Evolutionary conservation across 257 asterid species (phyloP), one percentile per base, ranked within the genome.

Genomic region (Solanum gandarillasii): DNA sequence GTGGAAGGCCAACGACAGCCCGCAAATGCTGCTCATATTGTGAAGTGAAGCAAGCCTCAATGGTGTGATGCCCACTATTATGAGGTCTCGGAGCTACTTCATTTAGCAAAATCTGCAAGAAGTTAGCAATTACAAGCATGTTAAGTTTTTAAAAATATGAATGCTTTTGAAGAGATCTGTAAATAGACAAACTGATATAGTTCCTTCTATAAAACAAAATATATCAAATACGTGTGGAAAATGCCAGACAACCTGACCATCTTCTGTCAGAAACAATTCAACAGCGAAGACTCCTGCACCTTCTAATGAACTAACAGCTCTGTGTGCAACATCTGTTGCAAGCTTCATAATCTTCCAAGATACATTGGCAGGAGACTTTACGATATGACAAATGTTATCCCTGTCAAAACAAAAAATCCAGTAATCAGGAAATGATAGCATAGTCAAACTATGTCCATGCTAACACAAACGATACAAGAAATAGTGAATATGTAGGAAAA

Each of bases 11-110:
- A 83, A 94, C 90, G 87, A 96, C 98, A 89, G 99, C 98, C 85
- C 98, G 94, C 89, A 96, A 93, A 85, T 96, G 99, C 89, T 96
- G 99, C 98, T 97, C 99, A 34, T 34, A 97, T 88, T 97, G 99
- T 46, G 99, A 97, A 75, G 99, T 94, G 79, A 90, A 95, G 92
- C 98, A 95, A 67, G 98, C 88, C 91, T 96, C 99, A 75, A 96
- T 97, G 11, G 99, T 95, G 62, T 97, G 99, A 87, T 97, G 98
- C 74, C 99, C 99, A 88, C 99, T 97, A 83, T 97, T 97, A 87
- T 97, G 99, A 91, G 99, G 99, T 90, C 99, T 92, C 9, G 99
- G 99, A 52, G 99, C 99, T 88, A 97, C 98, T 93, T 97, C 99
- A 90, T 97, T 96, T 52, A 97, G 91, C 82, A 97, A 94, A 89